These are phyloP conservation scores for Dactylellina haptotyla DNA, from an alignment of 2,329 filamentous ascomycete species.

Conservation along the genomic window DNA sequence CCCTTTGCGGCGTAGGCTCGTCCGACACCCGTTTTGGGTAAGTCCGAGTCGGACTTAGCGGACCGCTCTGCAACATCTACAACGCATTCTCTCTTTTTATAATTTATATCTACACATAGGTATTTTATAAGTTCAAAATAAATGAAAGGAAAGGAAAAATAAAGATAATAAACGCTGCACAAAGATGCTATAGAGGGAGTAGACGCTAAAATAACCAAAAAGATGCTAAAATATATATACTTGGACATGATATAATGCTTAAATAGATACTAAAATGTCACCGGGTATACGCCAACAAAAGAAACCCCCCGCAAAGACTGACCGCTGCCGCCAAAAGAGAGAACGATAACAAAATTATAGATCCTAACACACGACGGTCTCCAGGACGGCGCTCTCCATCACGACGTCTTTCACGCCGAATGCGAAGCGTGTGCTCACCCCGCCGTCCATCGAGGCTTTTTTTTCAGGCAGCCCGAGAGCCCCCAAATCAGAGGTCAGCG, in stretches of 20 bases:
- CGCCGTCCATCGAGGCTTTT: constrained; percentile 17
- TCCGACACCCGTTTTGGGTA: constrained; percentile 28
- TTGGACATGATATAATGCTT: not conserved
- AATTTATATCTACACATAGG: not conserved
- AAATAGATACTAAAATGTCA: not conserved
- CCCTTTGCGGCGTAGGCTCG: constrained; percentile 44
- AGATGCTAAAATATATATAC: too few species aligned
- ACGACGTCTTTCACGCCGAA: constrained; percentile 42
- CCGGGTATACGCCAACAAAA: not conserved
- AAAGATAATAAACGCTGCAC: not conserved
- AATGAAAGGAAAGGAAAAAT: not conserved
- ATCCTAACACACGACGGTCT: not conserved
- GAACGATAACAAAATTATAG: not conserved
- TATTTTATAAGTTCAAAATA: not conserved
- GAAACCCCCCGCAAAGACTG: not conserved
- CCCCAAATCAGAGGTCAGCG: constrained; percentile 11
- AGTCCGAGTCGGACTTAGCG: constrained; percentile 37
- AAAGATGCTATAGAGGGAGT: not conserved
- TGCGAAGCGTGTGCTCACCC: constrained; percentile 21
- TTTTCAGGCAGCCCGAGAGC: constrained; percentile 31
- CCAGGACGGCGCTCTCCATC: not conserved
- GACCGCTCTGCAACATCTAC: constrained; percentile 28
- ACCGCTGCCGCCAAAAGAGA: not conserved
- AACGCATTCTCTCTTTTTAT: constrained; percentile 10
- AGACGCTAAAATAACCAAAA: not conserved